Base-by-base conservation (phyloP, 1,284 basidiomycete species). In the Ustilago lituana region DNA sequence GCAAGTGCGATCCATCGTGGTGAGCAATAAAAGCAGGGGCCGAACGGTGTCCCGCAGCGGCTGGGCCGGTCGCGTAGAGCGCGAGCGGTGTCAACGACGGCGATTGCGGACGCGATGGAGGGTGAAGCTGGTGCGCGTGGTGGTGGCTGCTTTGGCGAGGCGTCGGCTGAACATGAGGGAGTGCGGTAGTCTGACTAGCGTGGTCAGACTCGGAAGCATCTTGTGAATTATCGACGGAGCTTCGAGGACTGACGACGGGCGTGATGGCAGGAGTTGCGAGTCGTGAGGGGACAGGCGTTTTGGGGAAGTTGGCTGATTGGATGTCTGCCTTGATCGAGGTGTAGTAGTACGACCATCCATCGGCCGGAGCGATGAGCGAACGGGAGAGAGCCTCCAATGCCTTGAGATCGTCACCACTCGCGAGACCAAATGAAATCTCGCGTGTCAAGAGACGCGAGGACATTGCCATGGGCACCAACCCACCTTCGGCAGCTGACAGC, bases 401-500 rank as follows among this genome's bases (percentile, higher is more conserved):
- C 1, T 78, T 78, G 51, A 89, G 87, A 74, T 91, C 89, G 1
- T 79, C 82, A 0, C 90, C 90, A 11, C 31, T 59, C 66, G 89
- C 89, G 2, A 89, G 85, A 2, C 85, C 85, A 74, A 87, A 91
- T 19, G 88, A 85, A 24, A 91, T 78, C 72, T 92, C 90, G 26
- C 86, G 85, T 31, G 83, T 84, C 24, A 91, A 83, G 1, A 91
- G 82, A 4, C 88, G 84, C 0, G 85, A 84, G 0, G 87, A 84
- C 5, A 86, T 85, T 5, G 86, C 85, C 1, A 91, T 83, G 0
- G 86, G 85, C 15, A 86, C 81, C 1, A 91, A 82, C 3, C 83
- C 85, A 1, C 82, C 84, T 76, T 91, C 90, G 11, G 87, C 85
- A 56, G 85, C 83, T 14, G 82, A 79, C 0, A 88, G 84, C 2